A percentile compares a stretch with the other conserved stretches of the same genome.
These are phyloP conservation scores for Aspergillus texensis DNA, from an alignment of 2,329 filamentous ascomycete species.

Conservation along the genomic window DNA sequence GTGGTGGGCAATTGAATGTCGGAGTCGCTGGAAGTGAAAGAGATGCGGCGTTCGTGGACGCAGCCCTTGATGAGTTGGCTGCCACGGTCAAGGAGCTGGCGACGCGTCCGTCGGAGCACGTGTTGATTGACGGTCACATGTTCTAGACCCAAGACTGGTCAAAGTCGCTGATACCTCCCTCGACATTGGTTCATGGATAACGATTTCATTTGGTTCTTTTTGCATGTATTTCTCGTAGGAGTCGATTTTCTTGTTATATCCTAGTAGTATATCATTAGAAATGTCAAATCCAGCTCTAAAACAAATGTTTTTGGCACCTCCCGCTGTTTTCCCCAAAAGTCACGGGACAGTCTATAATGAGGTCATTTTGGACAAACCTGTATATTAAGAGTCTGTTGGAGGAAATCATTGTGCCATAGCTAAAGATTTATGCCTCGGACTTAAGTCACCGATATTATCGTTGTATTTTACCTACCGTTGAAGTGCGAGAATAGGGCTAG, in stretches of 20 bases:
- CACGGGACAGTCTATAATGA: neutral
- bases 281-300: neutral
- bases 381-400: neutral
- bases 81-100: slow-evolving; percentile 44
- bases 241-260: neutral
- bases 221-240: neutral
- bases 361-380: neutral
- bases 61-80: slow-evolving; percentile 55
- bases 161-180: too few relatives aligned
- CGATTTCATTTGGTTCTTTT: neutral
- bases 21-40: slow-evolving; percentile 58
- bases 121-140: neutral
- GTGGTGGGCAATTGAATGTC: slow-evolving; percentile 62
- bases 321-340: neutral
- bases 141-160: neutral
- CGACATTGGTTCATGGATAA: neutral
- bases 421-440: neutral
- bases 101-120: neutral
- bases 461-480: neutral
- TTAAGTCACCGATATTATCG: neutral
- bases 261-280: neutral
- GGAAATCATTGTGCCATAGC: neutral
- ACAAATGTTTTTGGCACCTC: neutral
- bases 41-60: slow-evolving; percentile 53
- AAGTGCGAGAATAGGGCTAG: neutral